Base-by-base conservation (phyloP, 2,329 filamentous ascomycete genomes). In the Ascochyta koolunga region DNA sequence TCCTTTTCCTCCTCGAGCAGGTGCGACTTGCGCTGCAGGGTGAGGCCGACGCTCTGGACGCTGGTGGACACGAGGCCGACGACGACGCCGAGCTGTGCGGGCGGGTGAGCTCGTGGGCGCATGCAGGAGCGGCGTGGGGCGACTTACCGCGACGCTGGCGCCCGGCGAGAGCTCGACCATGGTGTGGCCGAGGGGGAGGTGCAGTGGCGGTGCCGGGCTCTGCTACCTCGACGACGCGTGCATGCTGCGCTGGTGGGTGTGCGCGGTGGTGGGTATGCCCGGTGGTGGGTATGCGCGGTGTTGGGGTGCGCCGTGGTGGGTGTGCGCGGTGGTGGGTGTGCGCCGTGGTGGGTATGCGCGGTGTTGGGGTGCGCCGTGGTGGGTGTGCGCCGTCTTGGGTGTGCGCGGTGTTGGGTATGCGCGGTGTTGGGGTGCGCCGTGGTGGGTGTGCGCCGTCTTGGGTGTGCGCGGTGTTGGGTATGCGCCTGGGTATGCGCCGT, bases 1-100 rank as follows among this genome's bases (percentile, higher is more conserved):
- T 86, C 85, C 76, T 96, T 96, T 79, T 96, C 91, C 79, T 99
- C 95, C 80, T 99, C 95, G 71, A 98, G 87, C 64, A 99, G 89
- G 78, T 99, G 95, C 60, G 95, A 98, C 78, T 99, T 98, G 74
- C 95, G 91, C 78, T 99, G 95, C 22, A 99, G 83, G 27, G 95
- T 99, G 61, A 99, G 84, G 63, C 95, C 95, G 67, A 99, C 82
- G 74, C 93, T 96, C 76, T 99, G 95, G 21, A 98, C 86, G 74
- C 92, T 95, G 56, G 95, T 97, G 54, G 93, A 98, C 65, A 97
- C 75, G 61, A 99, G 84, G 66, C 95, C 95, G 72, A 97, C 93
- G 60, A 97, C 78, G 72, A 99, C 92, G 70, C 95, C 95, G 71
- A 98, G 84, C 91, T 96, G 71, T 47, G 32, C 11, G 37, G 31